Percentiles rank a stretch among this genome's conserved stretches.
These are phyloP conservation scores for Sistotremastrum suecicum DNA, from an alignment of 768 basidiomycete species.

Conservation along the genomic window DNA sequence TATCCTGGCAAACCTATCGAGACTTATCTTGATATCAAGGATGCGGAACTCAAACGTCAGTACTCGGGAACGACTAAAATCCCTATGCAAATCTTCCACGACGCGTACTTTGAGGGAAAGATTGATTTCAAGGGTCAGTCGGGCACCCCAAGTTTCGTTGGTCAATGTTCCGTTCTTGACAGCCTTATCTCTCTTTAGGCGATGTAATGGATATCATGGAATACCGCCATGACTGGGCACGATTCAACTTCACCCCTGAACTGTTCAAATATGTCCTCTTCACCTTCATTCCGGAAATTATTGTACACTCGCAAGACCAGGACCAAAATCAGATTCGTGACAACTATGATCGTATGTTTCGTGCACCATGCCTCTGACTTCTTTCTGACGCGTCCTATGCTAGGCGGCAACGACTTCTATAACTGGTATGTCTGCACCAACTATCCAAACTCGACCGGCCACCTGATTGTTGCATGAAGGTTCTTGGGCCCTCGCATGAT, in stretches of 20 bases:
- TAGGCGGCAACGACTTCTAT: slow-evolving; percentile 93
- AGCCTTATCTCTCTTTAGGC: slow-evolving; percentile 30
- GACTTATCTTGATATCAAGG: slow-evolving; percentile 84
- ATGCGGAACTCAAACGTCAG: slow-evolving; percentile 60
- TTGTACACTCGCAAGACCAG: slow-evolving; percentile 80
- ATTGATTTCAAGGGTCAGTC: slow-evolving; percentile 84
- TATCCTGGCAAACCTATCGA: slow-evolving; percentile 79
- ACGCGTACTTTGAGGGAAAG: slow-evolving; percentile 94
- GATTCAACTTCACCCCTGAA: slow-evolving; percentile 79
- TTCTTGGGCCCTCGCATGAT: slow-evolving; percentile 95
- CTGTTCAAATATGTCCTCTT: slow-evolving; percentile 90
- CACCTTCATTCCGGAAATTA: slow-evolving; percentile 82
- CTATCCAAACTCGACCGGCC: not conserved
- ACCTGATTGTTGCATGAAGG: slow-evolving; percentile 24
- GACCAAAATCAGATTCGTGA: slow-evolving; percentile 93
- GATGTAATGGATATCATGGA: slow-evolving; percentile 92
- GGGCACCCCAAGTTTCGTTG: slow-evolving; percentile 2
- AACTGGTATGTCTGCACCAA: slow-evolving; percentile 38
- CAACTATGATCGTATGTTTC: slow-evolving; percentile 75
- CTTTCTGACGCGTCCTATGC: not conserved
- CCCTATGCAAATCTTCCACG: slow-evolving; percentile 94
- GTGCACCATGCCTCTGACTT: not conserved
- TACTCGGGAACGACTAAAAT: slow-evolving; percentile 86
- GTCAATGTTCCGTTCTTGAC: not conserved
- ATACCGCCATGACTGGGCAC: slow-evolving; percentile 90